Conservation (phyloP, 164 flowering plant species). For the Cinnamomum micranthum region DNA sequence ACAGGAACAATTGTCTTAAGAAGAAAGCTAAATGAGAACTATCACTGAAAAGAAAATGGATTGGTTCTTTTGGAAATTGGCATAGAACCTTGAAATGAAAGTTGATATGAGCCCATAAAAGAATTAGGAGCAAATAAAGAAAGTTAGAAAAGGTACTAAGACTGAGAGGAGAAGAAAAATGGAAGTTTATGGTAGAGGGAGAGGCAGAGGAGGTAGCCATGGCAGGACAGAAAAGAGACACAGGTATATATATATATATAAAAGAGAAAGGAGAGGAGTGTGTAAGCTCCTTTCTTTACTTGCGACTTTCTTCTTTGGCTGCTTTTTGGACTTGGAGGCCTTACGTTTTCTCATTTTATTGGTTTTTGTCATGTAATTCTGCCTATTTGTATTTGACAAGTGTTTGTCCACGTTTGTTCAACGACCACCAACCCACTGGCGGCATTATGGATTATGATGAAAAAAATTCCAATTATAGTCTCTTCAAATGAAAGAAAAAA, state of each 20-base stretch:
- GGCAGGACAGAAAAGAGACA: not conserved
- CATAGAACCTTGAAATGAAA: not conserved
- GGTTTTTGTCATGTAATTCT: not conserved
- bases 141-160: not conserved
- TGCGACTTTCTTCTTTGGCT: not conserved
- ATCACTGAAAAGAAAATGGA: not conserved
- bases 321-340: not conserved
- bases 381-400: not conserved
- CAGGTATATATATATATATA: too few relatives aligned
- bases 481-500: not conserved
- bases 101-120: not conserved
- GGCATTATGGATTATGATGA: not conserved
- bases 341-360: not conserved
- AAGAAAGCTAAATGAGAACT: not conserved
- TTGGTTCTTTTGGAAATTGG: not conserved
- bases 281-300: not conserved
- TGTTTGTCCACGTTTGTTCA: slow-evolving; percentile 10
- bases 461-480: too few relatives aligned
- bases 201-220: slow-evolving; percentile 2
- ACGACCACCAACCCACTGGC: slow-evolving; percentile 4
- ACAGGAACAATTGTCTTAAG: not conserved
- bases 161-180: not conserved
- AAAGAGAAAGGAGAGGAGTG: not conserved
- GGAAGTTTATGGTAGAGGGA: not conserved
- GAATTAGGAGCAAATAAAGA: not conserved